phyloP scores from a whole-genome alignment of 768 basidiomycete species.

The Hemileccinum impolitum region DNA sequence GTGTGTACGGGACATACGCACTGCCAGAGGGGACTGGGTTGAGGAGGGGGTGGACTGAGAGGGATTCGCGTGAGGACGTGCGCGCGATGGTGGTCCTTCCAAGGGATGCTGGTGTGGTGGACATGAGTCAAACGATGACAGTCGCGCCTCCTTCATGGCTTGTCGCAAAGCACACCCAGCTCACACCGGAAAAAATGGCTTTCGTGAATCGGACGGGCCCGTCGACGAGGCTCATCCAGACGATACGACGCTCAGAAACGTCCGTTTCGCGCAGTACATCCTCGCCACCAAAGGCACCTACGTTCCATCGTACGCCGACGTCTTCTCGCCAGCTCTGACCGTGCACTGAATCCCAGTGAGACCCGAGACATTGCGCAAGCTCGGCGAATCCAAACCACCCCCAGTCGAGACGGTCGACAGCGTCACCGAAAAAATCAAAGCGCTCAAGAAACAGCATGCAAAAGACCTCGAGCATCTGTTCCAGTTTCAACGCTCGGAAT shows the following conservation, averaged over 20 bases:
- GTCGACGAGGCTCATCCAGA: constrained; percentile 18
- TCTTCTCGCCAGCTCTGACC: not conserved
- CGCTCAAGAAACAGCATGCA: constrained; percentile 29
- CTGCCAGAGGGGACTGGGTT: constrained; percentile 29
- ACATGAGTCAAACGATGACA: too few species aligned
- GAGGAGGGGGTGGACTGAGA: constrained; percentile 64
- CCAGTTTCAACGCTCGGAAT: constrained; percentile 28
- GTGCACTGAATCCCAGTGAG: constrained; percentile 3
- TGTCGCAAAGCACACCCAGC: constrained; percentile 12
- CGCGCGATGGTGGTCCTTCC: constrained; percentile 44
- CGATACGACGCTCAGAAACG: constrained; percentile 28
- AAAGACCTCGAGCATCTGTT: constrained; percentile 31
- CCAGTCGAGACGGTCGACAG: constrained; percentile 23
- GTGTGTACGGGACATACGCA: constrained; percentile 75
- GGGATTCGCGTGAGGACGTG: constrained; percentile 48
- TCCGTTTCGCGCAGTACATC: constrained; percentile 38
- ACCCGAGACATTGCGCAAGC: constrained; percentile 19
- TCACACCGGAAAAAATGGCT: constrained; percentile 18
- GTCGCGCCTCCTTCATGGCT: too few species aligned
- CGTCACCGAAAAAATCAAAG: constrained; percentile 28
- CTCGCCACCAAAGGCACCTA: constrained; percentile 37
- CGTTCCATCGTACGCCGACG: constrained; percentile 39
- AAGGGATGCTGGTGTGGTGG: too few species aligned
- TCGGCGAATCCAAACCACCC: constrained; percentile 11
- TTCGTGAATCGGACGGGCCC: constrained; percentile 16